Evolutionary conservation across 306 rosid genomes (phyloP), one percentile per base, ranked within the genome.

Genomic region (Mucuna pruriens): DNA sequence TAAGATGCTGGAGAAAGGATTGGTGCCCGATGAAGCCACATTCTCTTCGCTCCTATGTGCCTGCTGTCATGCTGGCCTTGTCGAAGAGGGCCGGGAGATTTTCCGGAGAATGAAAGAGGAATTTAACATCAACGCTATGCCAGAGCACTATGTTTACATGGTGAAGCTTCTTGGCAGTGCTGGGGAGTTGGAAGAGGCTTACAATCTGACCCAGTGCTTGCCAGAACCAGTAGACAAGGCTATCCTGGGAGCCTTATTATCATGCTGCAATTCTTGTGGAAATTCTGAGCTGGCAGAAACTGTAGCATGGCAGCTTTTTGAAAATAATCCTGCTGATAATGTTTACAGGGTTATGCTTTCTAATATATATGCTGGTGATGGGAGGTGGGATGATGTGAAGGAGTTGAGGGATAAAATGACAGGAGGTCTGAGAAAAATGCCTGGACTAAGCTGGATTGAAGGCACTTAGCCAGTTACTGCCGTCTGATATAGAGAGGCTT

Each of bases 81-180:
- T 87, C 74, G 63, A 86, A 84, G 90, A 86, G 19, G 99, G 99
- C 10, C 57, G 25, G 68, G 86, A 88, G 75, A 78, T 95, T 82
- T 93, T 93, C 78, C 79, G 25, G 68, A 82, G 79, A 86, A 95
- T 95, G 99, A 78, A 83, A 79, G 83, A 87, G 11, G 89, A 89
- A 45, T 95, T 90, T 84, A 31, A 66, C 81, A 82, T 90, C 69
- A 82, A 85, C 68, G 81, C 92, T 65, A 86, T 87, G 85, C 54
- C 88, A 15, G 96, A 93, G 61, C 99, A 95, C 83, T 87, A 86
- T 85, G 97, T 95, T 87, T 86, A 93, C 88, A 77, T 95, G 88
- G 95, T 93, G 72, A 95, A 90, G 84, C 98, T 91, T 85, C 89
- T 95, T 38, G 99, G 99, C 36, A 85, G 83, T 92, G 90, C 87